A percentile compares a stretch with the other conserved stretches of the same genome.
phyloP scores from a whole-genome alignment of 2,329 filamentous ascomycete genomes.

The Cladobotryum protrusum region DNA sequence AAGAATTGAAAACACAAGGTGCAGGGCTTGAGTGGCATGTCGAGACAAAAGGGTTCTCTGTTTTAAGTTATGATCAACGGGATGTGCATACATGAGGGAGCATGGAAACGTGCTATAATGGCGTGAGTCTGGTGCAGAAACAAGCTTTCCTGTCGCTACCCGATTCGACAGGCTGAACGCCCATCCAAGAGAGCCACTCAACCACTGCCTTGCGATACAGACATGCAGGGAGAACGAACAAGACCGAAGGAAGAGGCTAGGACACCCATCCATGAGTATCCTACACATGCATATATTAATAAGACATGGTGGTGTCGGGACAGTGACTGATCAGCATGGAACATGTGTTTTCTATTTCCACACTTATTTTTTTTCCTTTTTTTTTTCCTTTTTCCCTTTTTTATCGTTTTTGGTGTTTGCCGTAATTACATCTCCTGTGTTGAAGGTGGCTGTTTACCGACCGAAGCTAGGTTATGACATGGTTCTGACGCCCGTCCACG shows the following conservation, averaged over 20 bases:
- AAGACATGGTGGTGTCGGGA: not conserved
- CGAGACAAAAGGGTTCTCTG: constrained; percentile 6
- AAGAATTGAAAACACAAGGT: too few species aligned
- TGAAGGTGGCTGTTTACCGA: too few species aligned
- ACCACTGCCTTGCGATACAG: too few species aligned
- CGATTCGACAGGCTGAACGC: constrained; percentile 3
- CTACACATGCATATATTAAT: too few species aligned
- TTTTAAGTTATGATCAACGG: not conserved
- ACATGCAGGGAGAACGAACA: constrained; percentile 1
- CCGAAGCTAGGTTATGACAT: not conserved
- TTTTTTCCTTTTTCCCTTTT: too few species aligned
- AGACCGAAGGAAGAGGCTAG: not conserved
- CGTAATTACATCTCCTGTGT: too few species aligned
- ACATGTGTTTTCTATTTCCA: not conserved
- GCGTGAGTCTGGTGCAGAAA: not conserved
- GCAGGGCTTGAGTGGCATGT: too few species aligned
- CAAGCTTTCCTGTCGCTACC: constrained; percentile 3
- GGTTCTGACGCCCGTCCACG: too few species aligned
- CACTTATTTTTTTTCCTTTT: too few species aligned
- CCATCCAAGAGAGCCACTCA: not conserved
- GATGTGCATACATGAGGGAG: not conserved
- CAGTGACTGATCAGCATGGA: not conserved
- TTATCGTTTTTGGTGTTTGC: too few species aligned
- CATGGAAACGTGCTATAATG: not conserved
- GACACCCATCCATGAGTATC: not conserved